Conservation (phyloP, 2,329 filamentous ascomycete genomes). For the Pseudogymnoascus sp. region DNA sequence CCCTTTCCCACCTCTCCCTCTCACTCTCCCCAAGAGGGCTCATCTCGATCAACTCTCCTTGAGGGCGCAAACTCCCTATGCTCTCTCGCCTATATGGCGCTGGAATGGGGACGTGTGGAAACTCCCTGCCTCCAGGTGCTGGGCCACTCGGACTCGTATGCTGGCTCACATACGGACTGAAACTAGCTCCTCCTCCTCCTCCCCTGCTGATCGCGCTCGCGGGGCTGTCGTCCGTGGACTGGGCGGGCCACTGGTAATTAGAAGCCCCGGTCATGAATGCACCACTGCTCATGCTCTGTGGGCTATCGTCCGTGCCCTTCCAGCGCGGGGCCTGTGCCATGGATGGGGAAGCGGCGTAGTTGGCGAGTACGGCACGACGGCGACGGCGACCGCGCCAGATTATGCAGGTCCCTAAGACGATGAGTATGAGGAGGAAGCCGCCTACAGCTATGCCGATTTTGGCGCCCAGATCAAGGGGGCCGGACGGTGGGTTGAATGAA, state of each 20-base stretch:
- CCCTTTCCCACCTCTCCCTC: background rate
- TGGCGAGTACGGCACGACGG: conserved; percentile 43
- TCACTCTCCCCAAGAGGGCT: background rate
- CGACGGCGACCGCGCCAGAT: conserved; percentile 43
- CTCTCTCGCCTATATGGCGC: background rate
- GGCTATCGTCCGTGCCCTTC: conserved; percentile 1
- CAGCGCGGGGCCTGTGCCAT: background rate
- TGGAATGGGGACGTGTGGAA: background rate
- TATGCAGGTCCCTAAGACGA: conserved; percentile 14
- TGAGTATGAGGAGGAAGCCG: conserved; percentile 14
- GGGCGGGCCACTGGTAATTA: background rate
- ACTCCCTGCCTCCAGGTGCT: background rate
- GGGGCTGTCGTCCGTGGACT: background rate
- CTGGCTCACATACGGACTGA: conserved; percentile 1
- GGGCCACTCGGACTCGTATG: background rate
- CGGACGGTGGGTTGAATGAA: conserved; percentile 11
- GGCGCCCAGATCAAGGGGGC: conserved; percentile 14
- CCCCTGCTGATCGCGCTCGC: background rate
- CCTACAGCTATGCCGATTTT: conserved; percentile 24
- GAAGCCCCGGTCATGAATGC: conserved; percentile 1
- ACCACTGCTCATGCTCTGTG: background rate
- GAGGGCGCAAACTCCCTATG: background rate
- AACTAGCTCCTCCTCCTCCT: background rate
- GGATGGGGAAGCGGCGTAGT: conserved; percentile 13
- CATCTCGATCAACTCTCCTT: background rate